phyloP scores from a whole-genome alignment of 768 basidiomycete genomes.

The Calocybe indica region DNA sequence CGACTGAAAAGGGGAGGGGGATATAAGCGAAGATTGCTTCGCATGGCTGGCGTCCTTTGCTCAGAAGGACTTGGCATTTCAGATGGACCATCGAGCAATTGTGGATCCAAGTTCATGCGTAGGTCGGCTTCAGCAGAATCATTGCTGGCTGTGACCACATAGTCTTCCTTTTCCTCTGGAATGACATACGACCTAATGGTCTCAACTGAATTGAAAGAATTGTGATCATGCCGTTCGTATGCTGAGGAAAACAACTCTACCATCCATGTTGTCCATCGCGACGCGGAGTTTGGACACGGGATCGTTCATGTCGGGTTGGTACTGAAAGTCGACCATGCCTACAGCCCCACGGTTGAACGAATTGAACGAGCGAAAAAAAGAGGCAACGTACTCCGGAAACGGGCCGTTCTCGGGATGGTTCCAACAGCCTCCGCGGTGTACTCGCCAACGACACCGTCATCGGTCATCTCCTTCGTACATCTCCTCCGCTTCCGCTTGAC shows the following conservation, averaged over 20 bases:
- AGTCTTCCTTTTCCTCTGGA: conserved; percentile 63
- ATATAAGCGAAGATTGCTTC: conserved; percentile 67
- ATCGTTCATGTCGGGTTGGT: conserved; percentile 67
- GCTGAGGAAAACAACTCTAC: conserved; percentile 34
- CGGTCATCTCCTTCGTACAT: conserved; percentile 14
- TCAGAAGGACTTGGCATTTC: conserved; percentile 6
- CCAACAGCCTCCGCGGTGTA: conserved; percentile 74
- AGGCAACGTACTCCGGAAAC: conserved; percentile 76
- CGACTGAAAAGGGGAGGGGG: conserved; percentile 90
- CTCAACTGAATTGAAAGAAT: conserved; percentile 45
- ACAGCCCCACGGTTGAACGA: neutral
- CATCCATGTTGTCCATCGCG: conserved; percentile 78
- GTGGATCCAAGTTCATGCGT: conserved; percentile 21
- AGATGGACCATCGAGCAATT: conserved; percentile 6
- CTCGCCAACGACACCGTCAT: conserved; percentile 46
- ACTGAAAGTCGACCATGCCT: conserved; percentile 97
- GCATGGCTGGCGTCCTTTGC: conserved; percentile 20
- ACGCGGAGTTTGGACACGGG: conserved; percentile 61
- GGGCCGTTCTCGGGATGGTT: conserved; percentile 70
- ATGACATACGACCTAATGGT: conserved; percentile 67
- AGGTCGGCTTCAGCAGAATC: conserved; percentile 37
- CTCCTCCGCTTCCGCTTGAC: conserved; percentile 60
- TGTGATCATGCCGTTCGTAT: neutral
- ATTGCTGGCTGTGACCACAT: conserved; percentile 28
- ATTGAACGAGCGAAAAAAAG: neutral